These are phyloP conservation scores for Ligustrum vulgare DNA, from an alignment of 257 asterid species.

Conservation along the genomic window DNA sequence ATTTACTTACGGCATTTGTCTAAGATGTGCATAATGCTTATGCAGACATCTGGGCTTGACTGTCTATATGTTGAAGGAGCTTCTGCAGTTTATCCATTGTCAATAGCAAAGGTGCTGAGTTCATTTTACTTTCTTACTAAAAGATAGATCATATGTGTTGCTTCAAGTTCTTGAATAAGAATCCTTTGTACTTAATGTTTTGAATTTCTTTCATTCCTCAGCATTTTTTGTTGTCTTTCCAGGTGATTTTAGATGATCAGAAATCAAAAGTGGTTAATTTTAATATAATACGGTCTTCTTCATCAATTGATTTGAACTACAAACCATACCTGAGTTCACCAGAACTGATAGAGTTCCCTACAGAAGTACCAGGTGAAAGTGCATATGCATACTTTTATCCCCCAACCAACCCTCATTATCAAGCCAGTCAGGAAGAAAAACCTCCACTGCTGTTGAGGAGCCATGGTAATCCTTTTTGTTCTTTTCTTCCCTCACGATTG, in stretches of 20 bases:
- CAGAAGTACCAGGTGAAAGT: constrained; percentile 75
- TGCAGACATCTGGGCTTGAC: constrained; percentile 63
- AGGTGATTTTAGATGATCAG: constrained; percentile 76
- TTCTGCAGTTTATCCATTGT: constrained; percentile 72
- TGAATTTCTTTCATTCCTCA: constrained; percentile 2
- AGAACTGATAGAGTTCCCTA: constrained; percentile 83
- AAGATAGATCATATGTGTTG: constrained; percentile 5
- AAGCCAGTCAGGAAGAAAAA: constrained; percentile 66
- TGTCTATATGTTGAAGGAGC: constrained; percentile 86
- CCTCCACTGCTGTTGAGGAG: constrained; percentile 93
- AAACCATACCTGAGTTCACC: constrained; percentile 65
- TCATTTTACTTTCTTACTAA: constrained; percentile 1
- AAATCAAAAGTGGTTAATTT: constrained; percentile 63
- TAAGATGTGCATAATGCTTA: constrained; percentile 19
- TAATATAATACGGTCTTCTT: constrained; percentile 70
- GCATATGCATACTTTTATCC: constrained; percentile 96
- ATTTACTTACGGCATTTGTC: constrained; percentile 5
- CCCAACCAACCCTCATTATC: constrained; percentile 76
- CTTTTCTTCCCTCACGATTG: background rate
- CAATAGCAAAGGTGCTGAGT: constrained; percentile 76
- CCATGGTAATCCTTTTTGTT: constrained; percentile 57
- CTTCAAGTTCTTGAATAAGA: constrained; percentile 22
- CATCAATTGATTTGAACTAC: constrained; percentile 47
- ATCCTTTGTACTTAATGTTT: background rate
- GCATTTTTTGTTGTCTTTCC: constrained; percentile 31